phyloP scores from a whole-genome alignment of 129 eudicot genomes.

The Smallanthus sonchifolius region DNA sequence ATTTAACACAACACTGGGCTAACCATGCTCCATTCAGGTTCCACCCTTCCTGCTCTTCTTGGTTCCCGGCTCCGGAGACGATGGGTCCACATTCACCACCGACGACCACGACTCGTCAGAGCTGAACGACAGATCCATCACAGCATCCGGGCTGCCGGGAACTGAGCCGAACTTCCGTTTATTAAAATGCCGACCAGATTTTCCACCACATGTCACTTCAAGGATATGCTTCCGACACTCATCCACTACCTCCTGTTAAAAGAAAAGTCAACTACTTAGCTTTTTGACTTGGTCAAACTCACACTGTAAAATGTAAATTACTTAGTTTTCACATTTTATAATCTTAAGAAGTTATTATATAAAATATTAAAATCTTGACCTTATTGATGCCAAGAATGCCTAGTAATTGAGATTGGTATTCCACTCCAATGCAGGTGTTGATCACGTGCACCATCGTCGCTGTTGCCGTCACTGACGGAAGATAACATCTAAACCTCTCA shows the following conservation, averaged over 20 bases:
- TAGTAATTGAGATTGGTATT: conserved; percentile 57
- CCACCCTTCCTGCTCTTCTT: conserved; percentile 47
- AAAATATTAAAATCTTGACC: conserved; percentile 26
- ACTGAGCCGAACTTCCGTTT: conserved; percentile 60
- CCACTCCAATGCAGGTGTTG: conserved; percentile 44
- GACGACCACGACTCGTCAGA: conserved; percentile 60
- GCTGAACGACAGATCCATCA: conserved; percentile 67
- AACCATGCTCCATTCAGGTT: background rate
- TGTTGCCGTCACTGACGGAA: conserved; percentile 79
- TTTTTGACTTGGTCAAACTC: conserved; percentile 17
- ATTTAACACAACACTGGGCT: background rate
- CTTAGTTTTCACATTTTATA: no score
- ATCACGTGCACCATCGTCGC: conserved; percentile 84
- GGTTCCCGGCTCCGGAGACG: conserved; percentile 50
- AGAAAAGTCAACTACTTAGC: conserved; percentile 14
- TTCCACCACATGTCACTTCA: conserved; percentile 42
- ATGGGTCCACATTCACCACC: conserved; percentile 19
- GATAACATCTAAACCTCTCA: conserved; percentile 53
- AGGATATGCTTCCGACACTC: conserved; percentile 57
- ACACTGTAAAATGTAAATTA: no score
- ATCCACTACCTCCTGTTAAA: conserved; percentile 57
- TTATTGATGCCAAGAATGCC: conserved; percentile 65
- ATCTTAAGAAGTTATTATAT: no score
- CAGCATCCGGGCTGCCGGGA: conserved; percentile 82
- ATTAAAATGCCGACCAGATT: conserved; percentile 34